Base-by-base conservation (phyloP, 2,329 filamentous ascomycete species). In the Fusarium longipes region DNA sequence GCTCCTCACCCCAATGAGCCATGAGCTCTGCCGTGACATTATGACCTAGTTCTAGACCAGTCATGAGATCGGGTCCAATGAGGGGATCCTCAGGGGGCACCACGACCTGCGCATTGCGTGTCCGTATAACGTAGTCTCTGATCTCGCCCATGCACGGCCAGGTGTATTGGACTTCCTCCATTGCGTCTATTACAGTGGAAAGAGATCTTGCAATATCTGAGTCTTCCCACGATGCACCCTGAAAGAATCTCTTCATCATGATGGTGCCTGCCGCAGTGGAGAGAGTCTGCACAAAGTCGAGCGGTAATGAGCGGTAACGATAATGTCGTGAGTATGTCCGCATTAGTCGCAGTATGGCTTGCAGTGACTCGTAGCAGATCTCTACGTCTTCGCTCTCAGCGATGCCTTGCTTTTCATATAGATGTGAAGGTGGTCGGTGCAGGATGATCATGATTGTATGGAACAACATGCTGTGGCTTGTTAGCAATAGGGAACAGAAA, bases 361-460 rank as follows among this genome's bases (percentile, higher is more conserved):
- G 77, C 1, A 84, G 72, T 1, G 82, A 84, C 56, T 82, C 79
- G 64, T 84, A 83, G 72, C 83, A 85, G 12, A 83, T 82, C 53
- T 83, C 78, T 9, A 85, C 78, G 35, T 83, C 82, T 57, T 83
- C 81, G 29, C 78, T 79, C 7, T 76, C 76, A 5, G 77, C 73
- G 14, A 81, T 77, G 2, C 74, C 78, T 2, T 76, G 75, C 33
- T 79, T 79, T 57, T 77, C 75, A 38, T 83, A 78, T 35, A 81
- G 74, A 47, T 82, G 79, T 4, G 77, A 79, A 2, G 82, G 82
- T 3, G 83, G 83, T 1, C 83, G 79, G 60, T 84, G 82, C 4
- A 85, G 78, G 47, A 85, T 83, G 20, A 84, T 84, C 81, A 84
- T 83, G 45, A 80, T 78, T 1, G 82, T 83, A 57, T 84, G 82